These are phyloP conservation scores for Saccharum hybrid DNA, from an alignment of 202 grass and related monocot genomes.

Conservation along the genomic window DNA sequence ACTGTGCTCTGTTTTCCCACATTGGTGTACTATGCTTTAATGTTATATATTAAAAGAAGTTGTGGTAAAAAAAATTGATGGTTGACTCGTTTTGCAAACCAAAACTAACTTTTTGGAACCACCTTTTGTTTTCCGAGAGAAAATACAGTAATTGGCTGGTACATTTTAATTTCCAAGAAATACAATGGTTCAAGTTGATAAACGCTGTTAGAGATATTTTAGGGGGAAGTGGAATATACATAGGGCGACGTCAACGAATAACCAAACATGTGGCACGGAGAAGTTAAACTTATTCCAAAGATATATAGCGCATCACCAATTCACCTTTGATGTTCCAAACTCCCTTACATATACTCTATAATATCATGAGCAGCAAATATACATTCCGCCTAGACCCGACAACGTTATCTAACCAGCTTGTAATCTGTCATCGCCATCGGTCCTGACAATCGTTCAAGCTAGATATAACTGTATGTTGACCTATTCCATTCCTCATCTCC, in stretches of 20 bases:
- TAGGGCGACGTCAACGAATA: background rate
- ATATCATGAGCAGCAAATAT: conserved; percentile 24
- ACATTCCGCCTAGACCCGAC: conserved; percentile 22
- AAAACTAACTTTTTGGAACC: too few species aligned
- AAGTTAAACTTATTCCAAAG: background rate
- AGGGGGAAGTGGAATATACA: background rate
- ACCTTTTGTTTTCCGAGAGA: background rate
- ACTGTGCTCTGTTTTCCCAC: too few species aligned
- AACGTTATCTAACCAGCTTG: conserved; percentile 29
- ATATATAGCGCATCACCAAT: background rate
- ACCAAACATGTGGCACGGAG: background rate
- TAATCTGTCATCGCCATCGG: background rate
- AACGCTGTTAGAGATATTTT: background rate
- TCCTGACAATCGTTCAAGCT: conserved; percentile 24
- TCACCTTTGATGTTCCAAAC: conserved; percentile 27
- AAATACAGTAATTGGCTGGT: background rate
- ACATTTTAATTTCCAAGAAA: background rate
- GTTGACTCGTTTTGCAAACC: too few species aligned
- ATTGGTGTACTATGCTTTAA: too few species aligned
- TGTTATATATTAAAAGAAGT: too few species aligned
- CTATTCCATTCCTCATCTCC: background rate
- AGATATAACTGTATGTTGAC: background rate
- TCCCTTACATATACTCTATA: conserved; percentile 4
- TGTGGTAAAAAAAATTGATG: too few species aligned
- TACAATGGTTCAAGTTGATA: background rate